phyloP scores from a whole-genome alignment of 768 basidiomycete species.

The Amanita fuliginea region DNA sequence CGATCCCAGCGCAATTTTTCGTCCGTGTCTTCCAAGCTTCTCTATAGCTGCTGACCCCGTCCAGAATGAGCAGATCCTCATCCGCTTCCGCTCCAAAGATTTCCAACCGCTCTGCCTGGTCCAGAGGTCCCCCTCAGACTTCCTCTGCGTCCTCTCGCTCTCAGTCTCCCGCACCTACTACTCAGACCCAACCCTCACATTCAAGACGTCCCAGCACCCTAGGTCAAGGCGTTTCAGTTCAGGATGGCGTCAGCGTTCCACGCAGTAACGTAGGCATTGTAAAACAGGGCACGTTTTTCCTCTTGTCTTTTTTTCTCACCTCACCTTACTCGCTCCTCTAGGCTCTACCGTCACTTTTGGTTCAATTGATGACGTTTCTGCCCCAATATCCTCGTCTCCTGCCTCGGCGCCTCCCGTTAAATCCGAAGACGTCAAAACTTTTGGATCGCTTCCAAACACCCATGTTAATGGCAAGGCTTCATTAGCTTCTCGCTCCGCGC shows the following conservation, averaged over 20 bases:
- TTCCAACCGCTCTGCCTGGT: constrained; percentile 82
- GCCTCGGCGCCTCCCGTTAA: constrained; percentile 55
- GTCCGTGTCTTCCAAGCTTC: constrained; percentile 18
- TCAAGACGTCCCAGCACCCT: constrained; percentile 72
- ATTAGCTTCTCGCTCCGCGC: constrained; percentile 29
- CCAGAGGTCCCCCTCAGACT: constrained; percentile 73
- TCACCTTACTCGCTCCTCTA: constrained; percentile 16
- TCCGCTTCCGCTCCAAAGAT: constrained; percentile 63
- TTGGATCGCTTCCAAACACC: constrained; percentile 65
- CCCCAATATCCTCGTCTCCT: constrained; percentile 76
- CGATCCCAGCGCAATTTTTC: constrained; percentile 35
- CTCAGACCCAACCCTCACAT: constrained; percentile 44
- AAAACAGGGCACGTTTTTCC: constrained; percentile 50
- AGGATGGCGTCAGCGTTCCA: constrained; percentile 70
- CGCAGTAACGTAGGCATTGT: constrained; percentile 52
- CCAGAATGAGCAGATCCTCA: constrained; percentile 91
- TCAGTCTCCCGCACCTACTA: constrained; percentile 62
- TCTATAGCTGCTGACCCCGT: constrained; percentile 10
- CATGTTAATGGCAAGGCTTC: constrained; percentile 57
- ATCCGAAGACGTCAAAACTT: constrained; percentile 68
- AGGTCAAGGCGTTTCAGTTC: constrained; percentile 58
- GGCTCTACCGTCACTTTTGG: constrained; percentile 77
- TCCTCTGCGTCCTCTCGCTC: constrained; percentile 55
- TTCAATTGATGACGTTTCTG: constrained; percentile 73
- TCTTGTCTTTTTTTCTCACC: constrained; percentile 7